Evolutionary conservation across 108 stramenopile species (phyloP).

Genomic region (Cylindrotheca fusiformis): DNA sequence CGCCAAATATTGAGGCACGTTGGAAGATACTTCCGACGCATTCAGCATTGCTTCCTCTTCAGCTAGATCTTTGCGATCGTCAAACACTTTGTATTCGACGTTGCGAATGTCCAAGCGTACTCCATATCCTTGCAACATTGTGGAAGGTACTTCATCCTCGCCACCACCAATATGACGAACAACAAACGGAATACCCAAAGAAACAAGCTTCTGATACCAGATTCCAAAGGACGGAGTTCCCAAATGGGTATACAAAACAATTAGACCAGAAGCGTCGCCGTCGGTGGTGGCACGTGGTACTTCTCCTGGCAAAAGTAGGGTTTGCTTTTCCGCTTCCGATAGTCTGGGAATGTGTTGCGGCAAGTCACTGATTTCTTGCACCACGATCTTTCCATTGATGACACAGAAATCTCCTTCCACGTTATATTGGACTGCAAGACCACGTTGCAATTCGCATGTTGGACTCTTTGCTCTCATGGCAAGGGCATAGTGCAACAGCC

Average conservation of each 20-base stretch:
- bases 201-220: constrained; percentile 46
- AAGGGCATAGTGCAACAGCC: constrained; percentile 47
- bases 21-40: neutral
- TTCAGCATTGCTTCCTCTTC: constrained; percentile 34
- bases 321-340: neutral
- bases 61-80: constrained; percentile 38
- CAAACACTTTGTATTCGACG: constrained; percentile 85
- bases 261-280: constrained; percentile 19
- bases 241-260: constrained; percentile 71
- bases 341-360: constrained; percentile 6
- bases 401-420: constrained; percentile 30
- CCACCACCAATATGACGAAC: constrained; percentile 68
- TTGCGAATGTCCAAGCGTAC: constrained; percentile 89
- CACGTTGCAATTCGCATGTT: constrained; percentile 78
- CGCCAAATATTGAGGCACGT: constrained; percentile 33
- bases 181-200: constrained; percentile 36
- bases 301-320: constrained; percentile 17
- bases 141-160: constrained; percentile 20
- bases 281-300: constrained; percentile 1
- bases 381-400: constrained; percentile 18
- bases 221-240: constrained; percentile 55
- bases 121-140: constrained; percentile 79
- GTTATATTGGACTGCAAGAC: constrained; percentile 34
- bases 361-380: constrained; percentile 7
- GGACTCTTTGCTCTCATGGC: constrained; percentile 68